These are phyloP conservation scores for Globisporangium viniferum DNA, from an alignment of 352 stramenopile species.

Conservation along the genomic window DNA sequence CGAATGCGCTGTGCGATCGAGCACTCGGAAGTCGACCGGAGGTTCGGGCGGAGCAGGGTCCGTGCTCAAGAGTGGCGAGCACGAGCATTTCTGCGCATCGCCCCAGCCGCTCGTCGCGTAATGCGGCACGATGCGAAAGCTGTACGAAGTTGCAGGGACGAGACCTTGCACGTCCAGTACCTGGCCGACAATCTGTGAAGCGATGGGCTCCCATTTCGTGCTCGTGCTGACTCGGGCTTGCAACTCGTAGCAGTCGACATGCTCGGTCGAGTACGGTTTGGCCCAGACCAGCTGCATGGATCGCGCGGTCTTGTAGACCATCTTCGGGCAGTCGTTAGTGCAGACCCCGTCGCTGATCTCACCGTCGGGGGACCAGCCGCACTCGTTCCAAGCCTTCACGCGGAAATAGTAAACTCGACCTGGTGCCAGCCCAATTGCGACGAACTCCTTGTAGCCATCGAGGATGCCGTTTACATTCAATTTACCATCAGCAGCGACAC, in stretches of 20 bases:
- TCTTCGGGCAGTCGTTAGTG: constrained; percentile 48
- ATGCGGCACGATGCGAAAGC: constrained; percentile 51
- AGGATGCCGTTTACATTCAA: constrained; percentile 1
- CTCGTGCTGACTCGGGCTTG: constrained; percentile 32
- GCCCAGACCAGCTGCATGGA: constrained; percentile 47
- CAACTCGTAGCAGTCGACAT: constrained; percentile 50
- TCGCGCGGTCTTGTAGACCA: constrained; percentile 25
- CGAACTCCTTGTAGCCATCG: constrained; percentile 29
- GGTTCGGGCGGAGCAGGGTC: constrained; percentile 32
- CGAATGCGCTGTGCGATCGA: constrained; percentile 33
- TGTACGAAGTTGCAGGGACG: constrained; percentile 41
- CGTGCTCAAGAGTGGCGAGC: constrained; percentile 29
- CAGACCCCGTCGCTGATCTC: constrained; percentile 48
- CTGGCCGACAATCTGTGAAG: constrained; percentile 21
- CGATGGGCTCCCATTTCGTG: constrained; percentile 31
- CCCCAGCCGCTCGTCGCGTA: constrained; percentile 33
- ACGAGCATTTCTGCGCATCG: constrained; percentile 25
- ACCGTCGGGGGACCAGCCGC: constrained; percentile 48
- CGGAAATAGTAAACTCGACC: constrained; percentile 55
- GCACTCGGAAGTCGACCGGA: constrained; percentile 26
- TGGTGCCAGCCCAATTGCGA: constrained; percentile 27
- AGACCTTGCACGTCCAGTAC: constrained; percentile 24
- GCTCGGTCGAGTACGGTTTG: constrained; percentile 45
- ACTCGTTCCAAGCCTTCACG: constrained; percentile 37
- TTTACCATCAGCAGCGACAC: neutral